Percentiles rank a stretch among this genome's conserved stretches.
Evolutionary conservation across 1,284 basidiomycete species (phyloP).

Genomic region (Phylloporus gajari): DNA sequence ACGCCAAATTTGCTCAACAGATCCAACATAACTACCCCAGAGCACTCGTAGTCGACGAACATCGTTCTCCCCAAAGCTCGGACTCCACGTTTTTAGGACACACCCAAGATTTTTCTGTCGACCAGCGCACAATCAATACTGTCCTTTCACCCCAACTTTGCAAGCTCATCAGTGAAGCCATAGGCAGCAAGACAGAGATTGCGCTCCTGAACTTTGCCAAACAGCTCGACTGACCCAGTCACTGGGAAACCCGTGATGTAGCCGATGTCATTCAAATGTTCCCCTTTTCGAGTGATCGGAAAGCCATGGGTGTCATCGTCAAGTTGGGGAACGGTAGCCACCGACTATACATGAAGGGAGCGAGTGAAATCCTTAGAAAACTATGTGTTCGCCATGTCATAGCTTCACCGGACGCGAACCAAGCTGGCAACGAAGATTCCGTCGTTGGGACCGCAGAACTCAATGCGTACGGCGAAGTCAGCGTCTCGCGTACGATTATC

Average conservation of each 20-base stretch:
- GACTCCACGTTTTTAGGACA: slow-evolving; percentile 54
- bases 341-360: slow-evolving; percentile 91
- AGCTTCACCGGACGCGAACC: slow-evolving; percentile 57
- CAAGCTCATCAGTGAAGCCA: slow-evolving; percentile 73
- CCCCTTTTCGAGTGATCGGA: slow-evolving; percentile 94
- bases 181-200: slow-evolving; percentile 97
- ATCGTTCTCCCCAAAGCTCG: slow-evolving; percentile 48
- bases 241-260: slow-evolving; percentile 73
- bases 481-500: slow-evolving; percentile 91
- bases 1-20: slow-evolving; percentile 90
- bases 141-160: slow-evolving; percentile 73
- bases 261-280: slow-evolving; percentile 88
- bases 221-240: slow-evolving; percentile 81
- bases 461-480: slow-evolving; percentile 73
- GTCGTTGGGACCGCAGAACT: slow-evolving; percentile 71
- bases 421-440: slow-evolving; percentile 37
- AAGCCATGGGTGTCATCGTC: slow-evolving; percentile 95
- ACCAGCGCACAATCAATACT: slow-evolving; percentile 75
- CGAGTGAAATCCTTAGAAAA: slow-evolving; percentile 90
- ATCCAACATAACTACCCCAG: slow-evolving; percentile 81
- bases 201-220: slow-evolving; percentile 92
- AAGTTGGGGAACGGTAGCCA: slow-evolving; percentile 65
- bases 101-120: slow-evolving; percentile 84
- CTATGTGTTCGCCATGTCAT: slow-evolving; percentile 79
- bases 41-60: slow-evolving; percentile 76